These are phyloP conservation scores for Sclerospora graminicola DNA, from an alignment of 352 stramenopile genomes.

Conservation along the genomic window DNA sequence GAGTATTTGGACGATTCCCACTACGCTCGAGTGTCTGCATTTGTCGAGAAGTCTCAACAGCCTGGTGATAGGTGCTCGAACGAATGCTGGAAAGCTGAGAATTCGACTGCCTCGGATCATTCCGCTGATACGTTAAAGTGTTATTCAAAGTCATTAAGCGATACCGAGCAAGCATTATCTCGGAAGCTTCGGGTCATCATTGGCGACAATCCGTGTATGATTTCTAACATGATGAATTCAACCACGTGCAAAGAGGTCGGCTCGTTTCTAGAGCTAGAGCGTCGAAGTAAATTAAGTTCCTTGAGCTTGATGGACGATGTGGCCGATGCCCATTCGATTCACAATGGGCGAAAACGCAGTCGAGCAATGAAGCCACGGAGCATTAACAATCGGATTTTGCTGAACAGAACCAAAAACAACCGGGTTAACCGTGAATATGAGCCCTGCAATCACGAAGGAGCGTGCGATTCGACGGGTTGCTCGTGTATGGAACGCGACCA, in stretches of 20 bases:
- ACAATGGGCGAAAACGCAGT: constrained; percentile 34
- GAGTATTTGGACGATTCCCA: constrained; percentile 66
- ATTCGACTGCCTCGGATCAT: neutral
- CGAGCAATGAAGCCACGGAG: constrained; percentile 17
- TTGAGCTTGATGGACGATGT: constrained; percentile 21
- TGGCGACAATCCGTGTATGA: constrained; percentile 58
- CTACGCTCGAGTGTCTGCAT: constrained; percentile 24
- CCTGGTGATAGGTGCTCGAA: constrained; percentile 24
- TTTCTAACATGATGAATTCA: constrained; percentile 46
- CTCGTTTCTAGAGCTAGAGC: constrained; percentile 35
- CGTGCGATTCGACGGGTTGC: constrained; percentile 39
- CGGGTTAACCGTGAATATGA: constrained; percentile 63
- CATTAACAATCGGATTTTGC: constrained; percentile 50
- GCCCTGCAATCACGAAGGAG: constrained; percentile 67
- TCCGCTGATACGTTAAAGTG: constrained; percentile 1
- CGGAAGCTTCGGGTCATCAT: constrained; percentile 44
- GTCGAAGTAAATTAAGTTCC: constrained; percentile 13
- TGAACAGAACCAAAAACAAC: constrained; percentile 58
- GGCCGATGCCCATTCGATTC: constrained; percentile 24
- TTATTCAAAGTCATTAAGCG: constrained; percentile 3
- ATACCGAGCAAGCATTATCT: constrained; percentile 41
- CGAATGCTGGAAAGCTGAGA: constrained; percentile 30
- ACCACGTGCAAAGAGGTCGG: constrained; percentile 48
- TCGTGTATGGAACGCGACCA: constrained; percentile 73
- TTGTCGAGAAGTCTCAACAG: constrained; percentile 32